Conservation (phyloP, 2,329 filamentous ascomycete species). For the Dichotomopilus funicola region DNA sequence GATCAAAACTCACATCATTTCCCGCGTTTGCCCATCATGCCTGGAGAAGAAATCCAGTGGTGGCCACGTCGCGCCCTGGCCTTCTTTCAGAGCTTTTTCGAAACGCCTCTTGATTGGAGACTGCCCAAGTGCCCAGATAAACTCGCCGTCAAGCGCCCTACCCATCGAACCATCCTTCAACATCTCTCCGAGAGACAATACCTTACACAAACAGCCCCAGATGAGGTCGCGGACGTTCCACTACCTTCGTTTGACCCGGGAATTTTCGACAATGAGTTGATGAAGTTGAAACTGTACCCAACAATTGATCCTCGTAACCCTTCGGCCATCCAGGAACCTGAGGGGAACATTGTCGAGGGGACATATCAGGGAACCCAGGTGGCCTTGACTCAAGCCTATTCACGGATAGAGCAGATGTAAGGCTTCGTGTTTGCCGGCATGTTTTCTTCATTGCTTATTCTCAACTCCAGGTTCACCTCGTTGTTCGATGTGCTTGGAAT, state of each 20-base stretch:
- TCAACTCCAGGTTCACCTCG: constrained; percentile 27
- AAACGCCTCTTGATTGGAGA: constrained; percentile 12
- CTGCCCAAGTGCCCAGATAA: constrained; percentile 18
- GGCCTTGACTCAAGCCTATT: constrained; percentile 31
- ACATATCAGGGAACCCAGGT: constrained; percentile 32
- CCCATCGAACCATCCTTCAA: constrained; percentile 24
- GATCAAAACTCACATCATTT: background rate
- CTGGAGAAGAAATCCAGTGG: constrained; percentile 1
- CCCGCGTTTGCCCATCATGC: background rate
- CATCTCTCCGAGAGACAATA: constrained; percentile 26
- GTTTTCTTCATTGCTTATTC: background rate
- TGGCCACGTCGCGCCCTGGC: constrained; percentile 6
- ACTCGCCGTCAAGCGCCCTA: constrained; percentile 10
- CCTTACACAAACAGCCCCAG: constrained; percentile 14
- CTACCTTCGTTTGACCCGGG: constrained; percentile 31
- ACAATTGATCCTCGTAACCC: constrained; percentile 23
- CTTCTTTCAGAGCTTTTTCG: constrained; percentile 9
- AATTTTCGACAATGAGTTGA: constrained; percentile 29
- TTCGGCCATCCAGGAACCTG: constrained; percentile 20
- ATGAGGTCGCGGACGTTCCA: constrained; percentile 23
- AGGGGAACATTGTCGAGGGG: constrained; percentile 28
- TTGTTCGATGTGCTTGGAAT: constrained; percentile 31
- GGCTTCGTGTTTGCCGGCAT: background rate
- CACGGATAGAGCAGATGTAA: constrained; percentile 31
- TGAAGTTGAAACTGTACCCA: constrained; percentile 27